A percentile compares a stretch with the other conserved stretches of the same genome.
phyloP scores from a whole-genome alignment of 2,329 filamentous ascomycete species.

The Phialophora verrucosa region DNA sequence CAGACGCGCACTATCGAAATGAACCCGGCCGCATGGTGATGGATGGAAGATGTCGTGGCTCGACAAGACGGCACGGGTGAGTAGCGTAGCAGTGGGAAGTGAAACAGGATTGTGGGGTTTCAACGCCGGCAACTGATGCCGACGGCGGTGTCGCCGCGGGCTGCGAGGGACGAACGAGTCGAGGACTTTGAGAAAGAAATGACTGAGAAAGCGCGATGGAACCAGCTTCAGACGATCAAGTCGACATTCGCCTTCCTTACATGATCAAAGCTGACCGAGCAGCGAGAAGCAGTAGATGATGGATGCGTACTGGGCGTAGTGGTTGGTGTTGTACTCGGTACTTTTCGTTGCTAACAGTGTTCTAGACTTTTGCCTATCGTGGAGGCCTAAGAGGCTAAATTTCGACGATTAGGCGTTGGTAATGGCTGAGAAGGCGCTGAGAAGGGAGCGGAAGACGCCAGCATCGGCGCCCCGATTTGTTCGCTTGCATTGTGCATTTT shows the following conservation, averaged over 20 bases:
- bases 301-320: too few relatives aligned
- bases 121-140: slow-evolving; percentile 15
- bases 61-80: slow-evolving; percentile 1
- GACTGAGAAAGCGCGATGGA: neutral
- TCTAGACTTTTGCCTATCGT: slow-evolving; percentile 7
- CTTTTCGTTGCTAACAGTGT: neutral
- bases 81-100: slow-evolving; percentile 6
- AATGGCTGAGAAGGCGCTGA: slow-evolving; percentile 7
- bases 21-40: neutral
- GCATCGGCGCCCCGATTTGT: neutral
- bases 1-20: neutral
- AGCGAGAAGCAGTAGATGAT: too few relatives aligned
- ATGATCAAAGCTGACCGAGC: slow-evolving; percentile 6
- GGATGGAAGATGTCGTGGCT: neutral
- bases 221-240: neutral
- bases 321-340: too few relatives aligned
- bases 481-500: neutral
- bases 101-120: slow-evolving; percentile 10
- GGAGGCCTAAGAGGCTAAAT: slow-evolving; percentile 2
- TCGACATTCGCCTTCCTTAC: neutral
- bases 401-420: neutral
- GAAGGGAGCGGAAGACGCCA: slow-evolving; percentile 6
- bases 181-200: neutral
- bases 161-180: neutral
- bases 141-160: slow-evolving; percentile 6